phyloP scores from a whole-genome alignment of 73 alveolate genomes.

The Stentor coeruleus region DNA sequence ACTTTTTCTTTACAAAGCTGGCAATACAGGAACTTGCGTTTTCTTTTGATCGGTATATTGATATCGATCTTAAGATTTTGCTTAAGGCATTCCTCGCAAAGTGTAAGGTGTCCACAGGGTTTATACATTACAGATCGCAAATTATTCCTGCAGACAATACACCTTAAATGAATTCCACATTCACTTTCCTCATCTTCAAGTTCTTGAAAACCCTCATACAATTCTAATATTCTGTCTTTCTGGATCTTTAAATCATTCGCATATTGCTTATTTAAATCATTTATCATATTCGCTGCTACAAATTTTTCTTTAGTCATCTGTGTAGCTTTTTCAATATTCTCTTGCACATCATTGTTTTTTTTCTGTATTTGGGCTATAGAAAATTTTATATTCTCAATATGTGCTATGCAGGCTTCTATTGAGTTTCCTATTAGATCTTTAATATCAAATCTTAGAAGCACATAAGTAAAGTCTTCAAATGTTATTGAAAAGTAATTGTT shows the following conservation, averaged over 20 bases:
- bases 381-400: not conserved
- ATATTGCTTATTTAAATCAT: not conserved
- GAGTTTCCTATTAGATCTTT: not conserved
- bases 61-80: not conserved
- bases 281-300: not conserved
- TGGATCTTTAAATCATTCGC: not conserved
- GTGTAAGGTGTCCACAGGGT: not conserved
- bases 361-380: not conserved
- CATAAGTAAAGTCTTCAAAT: not conserved
- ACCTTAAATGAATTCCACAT: not conserved
- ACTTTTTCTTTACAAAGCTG: not conserved
- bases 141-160: not conserved
- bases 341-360: no score
- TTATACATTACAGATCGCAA: not conserved
- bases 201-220: not conserved
- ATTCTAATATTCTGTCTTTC: not conserved
- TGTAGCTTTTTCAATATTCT: not conserved
- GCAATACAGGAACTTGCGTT: not conserved
- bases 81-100: not conserved
- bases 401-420: not conserved
- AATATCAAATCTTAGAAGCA: not conserved
- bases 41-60: not conserved
- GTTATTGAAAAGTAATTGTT: not conserved
- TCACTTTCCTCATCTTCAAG: not conserved
- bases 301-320: not conserved